These are phyloP conservation scores for Yamadazyma sp. DNA, from an alignment of 1,139 yeast genomes.

Conservation along the genomic window DNA sequence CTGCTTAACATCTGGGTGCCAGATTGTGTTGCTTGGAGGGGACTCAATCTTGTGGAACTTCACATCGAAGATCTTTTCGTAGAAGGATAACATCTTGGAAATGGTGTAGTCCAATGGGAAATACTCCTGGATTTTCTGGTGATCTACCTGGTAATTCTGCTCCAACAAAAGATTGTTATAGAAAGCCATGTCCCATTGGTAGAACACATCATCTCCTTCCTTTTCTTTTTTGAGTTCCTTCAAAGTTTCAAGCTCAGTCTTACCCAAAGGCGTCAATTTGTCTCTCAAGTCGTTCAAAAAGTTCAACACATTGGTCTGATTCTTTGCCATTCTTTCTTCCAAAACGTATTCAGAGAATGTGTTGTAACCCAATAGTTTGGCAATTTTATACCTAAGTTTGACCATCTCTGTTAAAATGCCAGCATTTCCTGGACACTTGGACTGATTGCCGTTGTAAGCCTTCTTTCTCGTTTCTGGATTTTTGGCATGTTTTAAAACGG, in stretches of 20 bases:
- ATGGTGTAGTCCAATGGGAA: conserved; percentile 75
- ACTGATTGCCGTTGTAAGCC: conserved; percentile 67
- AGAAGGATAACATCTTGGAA: conserved; percentile 64
- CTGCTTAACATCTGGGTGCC: conserved; percentile 82
- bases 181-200: conserved; percentile 73
- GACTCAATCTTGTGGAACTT: conserved; percentile 56
- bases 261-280: conserved; percentile 60
- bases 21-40: conserved; percentile 33
- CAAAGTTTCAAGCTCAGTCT: conserved; percentile 51
- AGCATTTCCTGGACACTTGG: conserved; percentile 63
- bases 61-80: conserved; percentile 65
- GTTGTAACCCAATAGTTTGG: conserved; percentile 62
- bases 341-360: conserved; percentile 68
- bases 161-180: conserved; percentile 67
- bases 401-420: conserved; percentile 60
- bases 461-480: conserved; percentile 62
- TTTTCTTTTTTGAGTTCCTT: conserved; percentile 56
- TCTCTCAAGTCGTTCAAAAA: conserved; percentile 62
- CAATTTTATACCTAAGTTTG: conserved; percentile 58
- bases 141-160: conserved; percentile 68
- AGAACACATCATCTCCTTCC: conserved; percentile 46
- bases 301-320: conserved; percentile 53
- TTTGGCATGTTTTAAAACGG: conserved; percentile 71
- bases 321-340: conserved; percentile 80
- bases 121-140: conserved; percentile 69